phyloP scores from a whole-genome alignment of 164 flowering plant genomes.

The Vitis cinerea region DNA sequence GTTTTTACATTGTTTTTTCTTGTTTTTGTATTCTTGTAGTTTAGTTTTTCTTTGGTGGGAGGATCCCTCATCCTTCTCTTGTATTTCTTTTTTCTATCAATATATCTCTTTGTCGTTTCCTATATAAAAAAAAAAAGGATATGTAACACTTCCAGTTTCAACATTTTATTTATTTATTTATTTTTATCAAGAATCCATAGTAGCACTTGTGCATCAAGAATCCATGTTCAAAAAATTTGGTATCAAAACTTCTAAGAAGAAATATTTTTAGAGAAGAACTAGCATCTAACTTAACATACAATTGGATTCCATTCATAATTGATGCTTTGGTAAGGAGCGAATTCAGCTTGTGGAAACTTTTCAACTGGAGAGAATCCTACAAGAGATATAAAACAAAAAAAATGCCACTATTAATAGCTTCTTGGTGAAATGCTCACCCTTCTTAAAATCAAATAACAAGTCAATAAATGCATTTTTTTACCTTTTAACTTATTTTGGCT shows the following conservation, averaged over 20 bases:
- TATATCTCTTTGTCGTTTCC: too few relatives aligned
- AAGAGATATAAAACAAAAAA: conserved; percentile 10
- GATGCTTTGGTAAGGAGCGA: conserved; percentile 65
- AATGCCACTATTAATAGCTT: conserved; percentile 1
- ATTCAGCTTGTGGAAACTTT: conserved; percentile 81
- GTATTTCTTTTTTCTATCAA: too few relatives aligned
- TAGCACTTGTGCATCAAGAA: not conserved
- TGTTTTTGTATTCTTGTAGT: too few relatives aligned
- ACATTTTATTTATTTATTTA: too few relatives aligned
- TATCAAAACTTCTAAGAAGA: not conserved
- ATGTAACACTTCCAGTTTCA: too few relatives aligned
- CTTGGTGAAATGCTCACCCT: not conserved
- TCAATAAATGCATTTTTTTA: conserved; percentile 16
- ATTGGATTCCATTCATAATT: conserved; percentile 81
- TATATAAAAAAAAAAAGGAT: too few relatives aligned
- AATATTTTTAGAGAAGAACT: conserved; percentile 10
- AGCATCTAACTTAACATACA: conserved; percentile 44
- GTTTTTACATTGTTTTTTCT: too few relatives aligned
- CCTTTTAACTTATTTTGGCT: conserved; percentile 40
- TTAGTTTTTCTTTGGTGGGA: too few relatives aligned
- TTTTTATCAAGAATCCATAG: too few relatives aligned
- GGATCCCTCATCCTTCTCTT: too few relatives aligned
- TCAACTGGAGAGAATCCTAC: conserved; percentile 85
- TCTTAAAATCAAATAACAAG: conserved; percentile 4
- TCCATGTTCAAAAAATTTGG: not conserved